phyloP scores from a whole-genome alignment of 2,329 filamentous ascomycete genomes.

The Ophioceras dolichostomum region DNA sequence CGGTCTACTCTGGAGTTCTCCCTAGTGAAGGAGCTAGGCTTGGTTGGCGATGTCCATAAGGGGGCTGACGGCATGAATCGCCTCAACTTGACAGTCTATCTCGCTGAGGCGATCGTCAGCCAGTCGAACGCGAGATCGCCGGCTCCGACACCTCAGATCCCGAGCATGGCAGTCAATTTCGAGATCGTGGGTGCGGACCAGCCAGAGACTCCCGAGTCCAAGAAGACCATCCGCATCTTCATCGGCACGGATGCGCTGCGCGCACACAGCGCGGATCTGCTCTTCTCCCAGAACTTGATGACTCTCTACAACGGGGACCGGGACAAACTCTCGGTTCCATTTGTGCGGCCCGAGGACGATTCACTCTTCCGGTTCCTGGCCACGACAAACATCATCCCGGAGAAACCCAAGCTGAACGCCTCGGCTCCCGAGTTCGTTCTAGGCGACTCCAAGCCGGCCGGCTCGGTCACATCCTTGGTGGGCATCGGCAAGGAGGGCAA shows the following conservation, averaged over 20 bases:
- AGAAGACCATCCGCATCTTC: constrained; percentile 68
- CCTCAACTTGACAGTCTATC: constrained; percentile 71
- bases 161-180: constrained; percentile 69
- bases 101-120: constrained; percentile 79
- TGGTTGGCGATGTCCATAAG: constrained; percentile 53
- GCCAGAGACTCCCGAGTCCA: constrained; percentile 32
- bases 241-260: constrained; percentile 82
- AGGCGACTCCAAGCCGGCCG: constrained; percentile 11
- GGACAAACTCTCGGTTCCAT: constrained; percentile 78
- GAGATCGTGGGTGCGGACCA: constrained; percentile 52
- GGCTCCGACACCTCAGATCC: constrained; percentile 67
- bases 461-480: too few species aligned
- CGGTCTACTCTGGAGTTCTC: constrained; percentile 69
- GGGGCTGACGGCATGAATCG: constrained; percentile 53
- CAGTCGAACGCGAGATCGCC: constrained; percentile 60
- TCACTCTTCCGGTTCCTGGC: constrained; percentile 64
- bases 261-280: constrained; percentile 75
- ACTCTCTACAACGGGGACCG: constrained; percentile 77
- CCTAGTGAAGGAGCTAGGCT: constrained; percentile 61
- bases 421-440: constrained; percentile 32
- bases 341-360: constrained; percentile 87
- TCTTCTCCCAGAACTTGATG: constrained; percentile 87
- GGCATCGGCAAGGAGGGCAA: neutral
- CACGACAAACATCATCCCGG: constrained; percentile 43
- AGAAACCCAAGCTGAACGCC: constrained; percentile 45